phyloP scores from a whole-genome alignment of 108 stramenopile genomes.

The Cyclostephanos tholiformis region DNA sequence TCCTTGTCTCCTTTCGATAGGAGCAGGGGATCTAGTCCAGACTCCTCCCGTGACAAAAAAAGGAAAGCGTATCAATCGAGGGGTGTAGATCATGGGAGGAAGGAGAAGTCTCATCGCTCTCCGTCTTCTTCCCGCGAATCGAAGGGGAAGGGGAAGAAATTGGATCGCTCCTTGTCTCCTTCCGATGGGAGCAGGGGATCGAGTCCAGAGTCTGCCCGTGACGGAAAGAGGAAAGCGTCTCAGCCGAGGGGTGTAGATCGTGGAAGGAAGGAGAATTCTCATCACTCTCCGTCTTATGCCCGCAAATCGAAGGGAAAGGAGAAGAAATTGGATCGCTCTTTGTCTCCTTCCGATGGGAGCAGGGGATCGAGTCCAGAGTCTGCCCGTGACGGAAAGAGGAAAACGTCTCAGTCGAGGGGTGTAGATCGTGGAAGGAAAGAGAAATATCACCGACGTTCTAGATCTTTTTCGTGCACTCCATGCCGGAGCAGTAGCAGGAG shows the following conservation, averaged over 20 bases:
- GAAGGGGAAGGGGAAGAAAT: background rate
- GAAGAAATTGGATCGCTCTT: too few relatives aligned
- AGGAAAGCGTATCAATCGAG: constrained; percentile 14
- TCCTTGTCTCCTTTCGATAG: background rate
- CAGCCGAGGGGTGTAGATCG: constrained; percentile 1
- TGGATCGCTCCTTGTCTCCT: background rate
- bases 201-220: background rate
- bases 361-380: too few relatives aligned
- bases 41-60: background rate
- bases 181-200: background rate
- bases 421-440: too few relatives aligned
- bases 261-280: constrained; percentile 18
- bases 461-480: constrained; percentile 27
- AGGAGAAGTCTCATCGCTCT: background rate
- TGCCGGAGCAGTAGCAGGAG: constrained; percentile 16
- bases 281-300: too few relatives aligned
- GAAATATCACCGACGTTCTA: background rate
- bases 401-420: too few relatives aligned
- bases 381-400: too few relatives aligned
- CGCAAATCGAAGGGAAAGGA: too few relatives aligned
- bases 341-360: too few relatives aligned
- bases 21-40: background rate
- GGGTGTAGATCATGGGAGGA: constrained; percentile 8
- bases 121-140: background rate
- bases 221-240: constrained; percentile 5